Evolutionary conservation across 192 early-diverging fungal species (phyloP), one percentile per base, ranked within the genome.

Genomic region (Coemansia interrupta): DNA sequence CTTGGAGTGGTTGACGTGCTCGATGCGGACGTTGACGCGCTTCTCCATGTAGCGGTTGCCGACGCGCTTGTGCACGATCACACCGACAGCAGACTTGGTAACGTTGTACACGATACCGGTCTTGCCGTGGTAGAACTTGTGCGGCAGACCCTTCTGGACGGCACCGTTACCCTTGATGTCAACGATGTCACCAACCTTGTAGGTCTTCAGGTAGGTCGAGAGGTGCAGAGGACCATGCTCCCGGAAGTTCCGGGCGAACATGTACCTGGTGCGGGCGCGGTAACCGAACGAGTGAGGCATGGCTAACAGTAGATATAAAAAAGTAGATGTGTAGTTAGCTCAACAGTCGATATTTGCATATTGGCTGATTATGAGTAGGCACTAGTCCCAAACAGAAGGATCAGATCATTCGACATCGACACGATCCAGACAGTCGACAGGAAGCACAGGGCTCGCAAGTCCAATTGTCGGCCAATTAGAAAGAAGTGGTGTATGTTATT

Each of bases 21-120:
- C 96, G 76, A 99, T 80, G 72, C 95, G 90, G 81, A 99, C 74
- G 85, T 96, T 97, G 83, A 99, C 85, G 56, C 94, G 86, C 92
- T 99, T 99, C 85, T 96, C 95, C 61, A 98, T 80, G 90, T 86
- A 96, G 68, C 96, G 92, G 89, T 91, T 93, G 66, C 96, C 93
- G 54, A 97, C 96, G 62, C 83, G 85, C 92, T 99, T 99, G 92
- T 99, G 82, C 83, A 97, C 81, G 62, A 99, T 97, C 58, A 99
- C 87, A 83, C 96, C 96, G 61, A 99, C 94, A 58, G 96, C 85
- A 62, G 91, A 89, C 90, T 97, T 97, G 89, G 96, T 96, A 19
- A 99, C 96, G 87, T 99, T 99, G 91, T 93, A 99, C 76, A 99
- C 86, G 76, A 99, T 88, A 69, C 96, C 96, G 64, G 95, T 99